Conservation (phyloP, 2,329 filamentous ascomycete species). For the Calonectria honghensis region DNA sequence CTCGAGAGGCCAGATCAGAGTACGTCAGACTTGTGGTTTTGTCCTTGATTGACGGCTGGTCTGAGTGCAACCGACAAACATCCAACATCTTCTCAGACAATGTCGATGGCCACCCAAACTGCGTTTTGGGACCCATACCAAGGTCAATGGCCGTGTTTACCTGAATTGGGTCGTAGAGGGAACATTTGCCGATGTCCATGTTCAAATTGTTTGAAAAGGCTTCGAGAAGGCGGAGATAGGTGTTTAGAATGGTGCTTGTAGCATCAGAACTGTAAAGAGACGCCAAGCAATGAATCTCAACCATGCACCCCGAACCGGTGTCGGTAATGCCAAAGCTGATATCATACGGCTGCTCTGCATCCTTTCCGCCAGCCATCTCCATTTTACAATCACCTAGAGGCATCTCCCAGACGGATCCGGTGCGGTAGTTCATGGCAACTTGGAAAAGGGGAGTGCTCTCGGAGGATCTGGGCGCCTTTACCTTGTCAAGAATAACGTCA, state of each 20-base stretch:
- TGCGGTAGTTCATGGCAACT: constrained; percentile 67
- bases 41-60: constrained; percentile 38
- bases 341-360: constrained; percentile 47
- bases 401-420: constrained; percentile 54
- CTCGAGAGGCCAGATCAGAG: background rate
- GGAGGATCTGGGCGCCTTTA: constrained; percentile 63
- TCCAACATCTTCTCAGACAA: constrained; percentile 35
- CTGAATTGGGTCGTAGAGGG: constrained; percentile 2
- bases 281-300: constrained; percentile 34
- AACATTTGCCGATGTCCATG: constrained; percentile 19
- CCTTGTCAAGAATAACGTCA: constrained; percentile 64
- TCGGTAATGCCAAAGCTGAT: constrained; percentile 43
- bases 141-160: constrained; percentile 32
- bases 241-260: constrained; percentile 21
- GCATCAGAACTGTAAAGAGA: constrained; percentile 36
- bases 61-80: constrained; percentile 20
- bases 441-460: constrained; percentile 68
- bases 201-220: constrained; percentile 18
- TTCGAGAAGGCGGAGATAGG: constrained; percentile 40
- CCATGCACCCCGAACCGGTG: constrained; percentile 36
- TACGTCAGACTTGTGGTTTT: constrained; percentile 2
- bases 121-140: constrained; percentile 26
- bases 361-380: constrained; percentile 47
- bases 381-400: constrained; percentile 48
- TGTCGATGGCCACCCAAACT: constrained; percentile 35